Evolutionary conservation across 2,329 filamentous ascomycete species (phyloP).

Genomic region (Fusarium sp.): DNA sequence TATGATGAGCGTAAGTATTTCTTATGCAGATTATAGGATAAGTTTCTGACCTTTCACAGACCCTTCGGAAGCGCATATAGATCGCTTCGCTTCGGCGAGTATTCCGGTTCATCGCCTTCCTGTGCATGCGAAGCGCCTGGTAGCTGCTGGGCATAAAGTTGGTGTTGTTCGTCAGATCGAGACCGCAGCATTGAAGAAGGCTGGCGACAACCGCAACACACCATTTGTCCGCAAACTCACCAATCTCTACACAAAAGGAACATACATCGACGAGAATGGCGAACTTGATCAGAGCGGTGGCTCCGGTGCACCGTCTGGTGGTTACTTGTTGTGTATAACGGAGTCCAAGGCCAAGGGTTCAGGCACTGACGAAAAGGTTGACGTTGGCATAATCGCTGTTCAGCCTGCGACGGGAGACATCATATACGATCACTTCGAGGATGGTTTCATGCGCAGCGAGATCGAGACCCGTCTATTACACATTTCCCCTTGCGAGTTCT

Average conservation of each 20-base stretch:
- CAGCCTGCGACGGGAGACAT: constrained; percentile 97
- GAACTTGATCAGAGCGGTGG: constrained; percentile 70
- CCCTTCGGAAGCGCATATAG: constrained; percentile 89
- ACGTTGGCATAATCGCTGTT: constrained; percentile 91
- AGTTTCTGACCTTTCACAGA: constrained; percentile 58
- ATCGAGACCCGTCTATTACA: constrained; percentile 95
- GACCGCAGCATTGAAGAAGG: constrained; percentile 95
- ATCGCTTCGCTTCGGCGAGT: constrained; percentile 93
- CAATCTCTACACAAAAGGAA: constrained; percentile 97
- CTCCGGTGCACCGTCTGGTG: constrained; percentile 69
- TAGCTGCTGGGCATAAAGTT: constrained; percentile 94
- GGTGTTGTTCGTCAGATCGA: constrained; percentile 95
- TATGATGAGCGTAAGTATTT: constrained; percentile 82
- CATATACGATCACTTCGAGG: constrained; percentile 94
- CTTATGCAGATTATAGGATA: constrained; percentile 21
- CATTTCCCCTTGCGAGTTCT: constrained; percentile 93
- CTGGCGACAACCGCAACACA: constrained; percentile 91
- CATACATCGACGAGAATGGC: constrained; percentile 94
- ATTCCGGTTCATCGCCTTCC: constrained; percentile 92
- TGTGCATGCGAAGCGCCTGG: constrained; percentile 93
- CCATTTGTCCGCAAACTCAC: constrained; percentile 94
- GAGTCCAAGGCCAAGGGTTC: constrained; percentile 82
- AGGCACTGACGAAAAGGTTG: constrained; percentile 92
- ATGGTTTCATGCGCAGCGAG: constrained; percentile 97
- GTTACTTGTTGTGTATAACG: constrained; percentile 94